Conservation (phyloP, 345 rosid species). For the Camelina laxa region DNA sequence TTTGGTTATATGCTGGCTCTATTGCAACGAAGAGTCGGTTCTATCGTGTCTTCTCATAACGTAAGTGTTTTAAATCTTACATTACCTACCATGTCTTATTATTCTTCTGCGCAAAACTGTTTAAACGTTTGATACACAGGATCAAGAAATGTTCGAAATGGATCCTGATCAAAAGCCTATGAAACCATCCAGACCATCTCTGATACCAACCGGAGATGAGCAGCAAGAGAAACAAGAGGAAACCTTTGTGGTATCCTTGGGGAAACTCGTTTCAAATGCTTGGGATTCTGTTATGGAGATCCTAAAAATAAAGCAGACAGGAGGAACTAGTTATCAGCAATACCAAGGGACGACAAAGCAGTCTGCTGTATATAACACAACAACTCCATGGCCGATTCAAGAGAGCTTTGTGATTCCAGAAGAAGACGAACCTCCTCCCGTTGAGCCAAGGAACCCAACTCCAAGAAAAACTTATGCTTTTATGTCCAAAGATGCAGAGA, state of each 20-base stretch:
- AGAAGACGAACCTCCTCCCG: conserved; percentile 88
- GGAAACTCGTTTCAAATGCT: conserved; percentile 60
- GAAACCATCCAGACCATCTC: conserved; percentile 78
- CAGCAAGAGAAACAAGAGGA: conserved; percentile 79
- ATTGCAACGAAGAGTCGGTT: conserved; percentile 78
- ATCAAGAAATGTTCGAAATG: conserved; percentile 49
- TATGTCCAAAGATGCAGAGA: conserved; percentile 95
- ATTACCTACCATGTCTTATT: not conserved
- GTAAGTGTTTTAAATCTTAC: conserved; percentile 49
- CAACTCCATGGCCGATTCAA: conserved; percentile 85
- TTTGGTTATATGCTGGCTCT: conserved; percentile 96
- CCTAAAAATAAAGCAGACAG: conserved; percentile 37
- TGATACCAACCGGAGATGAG: conserved; percentile 80
- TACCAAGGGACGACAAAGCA: conserved; percentile 44
- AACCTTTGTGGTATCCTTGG: conserved; percentile 67
- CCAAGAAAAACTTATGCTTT: conserved; percentile 88
- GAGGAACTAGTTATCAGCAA: conserved; percentile 55
- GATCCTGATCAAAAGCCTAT: conserved; percentile 59
- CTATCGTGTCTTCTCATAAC: conserved; percentile 67
- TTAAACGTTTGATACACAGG: conserved; percentile 47
- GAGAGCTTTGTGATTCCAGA: conserved; percentile 82
- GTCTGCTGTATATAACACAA: conserved; percentile 31
- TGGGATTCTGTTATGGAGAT: conserved; percentile 66
- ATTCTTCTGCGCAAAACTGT: not conserved
- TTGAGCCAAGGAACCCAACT: conserved; percentile 80